A percentile compares a stretch with the other conserved stretches of the same genome.
Evolutionary conservation across 1,284 basidiomycete species (phyloP).

Genomic region (Tilletia setariae): DNA sequence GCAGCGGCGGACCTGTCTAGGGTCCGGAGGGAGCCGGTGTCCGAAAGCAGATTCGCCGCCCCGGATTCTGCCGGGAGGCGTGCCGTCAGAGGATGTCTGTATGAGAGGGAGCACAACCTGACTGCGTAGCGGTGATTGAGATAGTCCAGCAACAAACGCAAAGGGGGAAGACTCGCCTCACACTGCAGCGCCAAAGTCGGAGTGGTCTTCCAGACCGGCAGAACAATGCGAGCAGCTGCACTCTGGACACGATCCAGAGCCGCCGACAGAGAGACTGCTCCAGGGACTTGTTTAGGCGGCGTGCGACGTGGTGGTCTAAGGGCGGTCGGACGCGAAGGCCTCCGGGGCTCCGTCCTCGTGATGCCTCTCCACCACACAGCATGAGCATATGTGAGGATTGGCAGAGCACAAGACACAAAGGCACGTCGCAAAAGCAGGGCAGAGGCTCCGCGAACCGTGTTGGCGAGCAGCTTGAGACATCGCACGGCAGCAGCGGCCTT

Average conservation of each 20-base stretch:
- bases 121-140: not conserved
- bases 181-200: not conserved
- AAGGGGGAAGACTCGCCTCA: not conserved
- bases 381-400: not conserved
- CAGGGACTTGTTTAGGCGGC: not conserved
- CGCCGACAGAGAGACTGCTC: not conserved
- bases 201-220: conserved; percentile 3
- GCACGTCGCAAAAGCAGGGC: not conserved
- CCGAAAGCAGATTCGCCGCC: not conserved
- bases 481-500: not conserved
- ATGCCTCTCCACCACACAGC: not conserved
- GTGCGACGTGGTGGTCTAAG: not conserved
- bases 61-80: not conserved
- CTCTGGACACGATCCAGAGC: not conserved
- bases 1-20: not conserved
- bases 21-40: not conserved
- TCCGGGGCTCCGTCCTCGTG: no score
- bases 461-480: not conserved
- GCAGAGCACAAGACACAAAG: not conserved
- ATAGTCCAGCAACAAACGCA: not conserved
- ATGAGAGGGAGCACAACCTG: not conserved
- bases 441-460: not conserved
- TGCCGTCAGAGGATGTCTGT: not conserved
- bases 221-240: not conserved
- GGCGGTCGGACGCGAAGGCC: no score